Conservation (phyloP, 148 eudicot genomes). For the Fagopyrum homotropicum region DNA sequence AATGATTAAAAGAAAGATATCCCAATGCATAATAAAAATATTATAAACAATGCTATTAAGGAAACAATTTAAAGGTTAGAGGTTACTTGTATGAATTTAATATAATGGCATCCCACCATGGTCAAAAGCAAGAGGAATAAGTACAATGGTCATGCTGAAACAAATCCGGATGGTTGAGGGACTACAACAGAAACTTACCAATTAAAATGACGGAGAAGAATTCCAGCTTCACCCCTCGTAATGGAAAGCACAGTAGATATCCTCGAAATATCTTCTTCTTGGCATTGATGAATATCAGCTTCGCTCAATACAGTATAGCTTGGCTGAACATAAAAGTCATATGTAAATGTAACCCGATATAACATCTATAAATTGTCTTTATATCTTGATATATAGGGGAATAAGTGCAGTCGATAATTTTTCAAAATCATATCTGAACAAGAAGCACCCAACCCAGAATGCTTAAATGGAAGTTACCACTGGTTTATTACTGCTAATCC, state of each 20-base stretch:
- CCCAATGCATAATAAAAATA: neutral
- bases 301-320: conserved; percentile 55
- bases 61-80: neutral
- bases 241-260: conserved; percentile 67
- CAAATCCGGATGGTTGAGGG: neutral
- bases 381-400: neutral
- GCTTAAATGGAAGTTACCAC: neutral
- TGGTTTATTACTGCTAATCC: neutral
- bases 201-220: conserved; percentile 70
- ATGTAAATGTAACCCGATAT: neutral
- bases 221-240: conserved; percentile 53
- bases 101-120: neutral
- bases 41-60: neutral
- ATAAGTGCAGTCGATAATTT: neutral
- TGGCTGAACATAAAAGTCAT: conserved; percentile 24
- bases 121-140: neutral
- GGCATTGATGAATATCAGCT: conserved; percentile 57
- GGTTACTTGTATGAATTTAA: neutral
- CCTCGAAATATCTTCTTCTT: conserved; percentile 56
- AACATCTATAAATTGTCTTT: neutral
- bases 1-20: neutral
- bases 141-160: neutral
- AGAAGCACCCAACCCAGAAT: neutral
- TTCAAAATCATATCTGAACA: neutral
- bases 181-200: conserved; percentile 33